Conservation (phyloP, 257 asterid genomes). For the Solanum microdontum region DNA sequence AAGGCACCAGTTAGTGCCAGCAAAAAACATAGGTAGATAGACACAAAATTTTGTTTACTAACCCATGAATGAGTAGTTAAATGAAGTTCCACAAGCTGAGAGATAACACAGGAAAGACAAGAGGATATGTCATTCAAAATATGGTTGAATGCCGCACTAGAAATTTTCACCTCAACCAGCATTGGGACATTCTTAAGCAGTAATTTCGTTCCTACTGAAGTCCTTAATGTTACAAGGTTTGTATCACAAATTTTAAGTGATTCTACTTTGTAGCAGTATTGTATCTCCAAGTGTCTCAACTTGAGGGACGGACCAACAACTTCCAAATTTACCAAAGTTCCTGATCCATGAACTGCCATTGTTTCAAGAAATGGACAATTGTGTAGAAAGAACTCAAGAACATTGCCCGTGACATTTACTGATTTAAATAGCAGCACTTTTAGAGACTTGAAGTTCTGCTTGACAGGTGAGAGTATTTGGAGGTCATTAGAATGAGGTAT, state of each 20-base stretch:
- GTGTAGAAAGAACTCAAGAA: conserved; percentile 18
- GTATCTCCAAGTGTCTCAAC: conserved; percentile 30
- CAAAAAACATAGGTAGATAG: not conserved
- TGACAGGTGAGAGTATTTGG: not conserved
- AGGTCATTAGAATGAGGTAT: not conserved
- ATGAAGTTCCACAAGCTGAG: conserved; percentile 41
- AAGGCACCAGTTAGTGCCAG: not conserved
- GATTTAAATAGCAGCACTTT: conserved; percentile 19
- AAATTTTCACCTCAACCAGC: conserved; percentile 26
- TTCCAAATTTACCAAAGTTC: conserved; percentile 12
- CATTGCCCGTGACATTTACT: conserved; percentile 35
- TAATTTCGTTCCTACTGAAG: not conserved
- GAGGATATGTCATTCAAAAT: conserved; percentile 29
- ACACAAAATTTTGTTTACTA: not conserved
- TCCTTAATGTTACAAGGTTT: conserved; percentile 29
- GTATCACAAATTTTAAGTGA: conserved; percentile 23
- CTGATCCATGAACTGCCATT: conserved; percentile 23
- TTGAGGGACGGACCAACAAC: conserved; percentile 18
- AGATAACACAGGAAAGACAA: conserved; percentile 34
- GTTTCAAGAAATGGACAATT: conserved; percentile 19
- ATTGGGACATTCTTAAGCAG: conserved; percentile 26
- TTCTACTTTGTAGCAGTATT: conserved; percentile 7
- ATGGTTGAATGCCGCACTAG: conserved; percentile 11
- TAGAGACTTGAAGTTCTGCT: conserved; percentile 14
- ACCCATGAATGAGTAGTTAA: conserved; percentile 33